Evolutionary conservation across 331 rosid genomes (phyloP), one percentile per base, ranked within the genome.

Genomic region (Rosa hybrid): DNA sequence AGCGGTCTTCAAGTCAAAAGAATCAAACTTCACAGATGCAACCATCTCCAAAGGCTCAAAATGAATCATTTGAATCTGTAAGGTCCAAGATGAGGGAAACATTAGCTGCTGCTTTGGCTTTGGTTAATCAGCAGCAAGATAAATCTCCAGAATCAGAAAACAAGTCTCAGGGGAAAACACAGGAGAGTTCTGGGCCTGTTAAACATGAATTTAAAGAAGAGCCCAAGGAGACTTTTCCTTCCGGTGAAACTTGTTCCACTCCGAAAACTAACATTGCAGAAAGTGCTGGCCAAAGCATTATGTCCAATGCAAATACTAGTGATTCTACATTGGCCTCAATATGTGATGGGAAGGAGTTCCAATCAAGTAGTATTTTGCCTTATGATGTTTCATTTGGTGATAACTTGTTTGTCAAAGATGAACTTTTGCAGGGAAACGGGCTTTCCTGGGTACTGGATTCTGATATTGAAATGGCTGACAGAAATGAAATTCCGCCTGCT

Each of bases 11-110:
- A 20, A 82, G 75, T 89, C 81, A 88, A 64, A 93, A 86, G 80
- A 84, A 42, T 87, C 97, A 86, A 83, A 86, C 77, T 83, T 72
- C 88, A 3, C 86, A 69, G 53, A 27, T 20, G 59, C 90, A 86
- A 74, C 90, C 86, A 42, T 77, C 91, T 18, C 70, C 94, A 79
- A 96, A 84, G 86, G 83, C 45, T 78, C 94, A 87, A 42, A 74
- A 80, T 49, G 99, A 93, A 71, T 91, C 97, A 74, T 90, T 90
- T 41, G 97, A 90, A 56, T 90, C 87, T 49, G 94, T 96, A 75
- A 90, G 99, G 86, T 93, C 98, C 81, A 96, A 96, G 89, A 93
- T 96, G 99, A 92, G 98, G 87, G 98, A 92, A 80, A 91, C 98
- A 20, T 83, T 96, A 75, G 89, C 92, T 78, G 80, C 92, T 83